A percentile compares a stretch with the other conserved stretches of the same genome.
phyloP scores from a whole-genome alignment of 83 land plant genomes.

The Diphasiastrum complanatum region DNA sequence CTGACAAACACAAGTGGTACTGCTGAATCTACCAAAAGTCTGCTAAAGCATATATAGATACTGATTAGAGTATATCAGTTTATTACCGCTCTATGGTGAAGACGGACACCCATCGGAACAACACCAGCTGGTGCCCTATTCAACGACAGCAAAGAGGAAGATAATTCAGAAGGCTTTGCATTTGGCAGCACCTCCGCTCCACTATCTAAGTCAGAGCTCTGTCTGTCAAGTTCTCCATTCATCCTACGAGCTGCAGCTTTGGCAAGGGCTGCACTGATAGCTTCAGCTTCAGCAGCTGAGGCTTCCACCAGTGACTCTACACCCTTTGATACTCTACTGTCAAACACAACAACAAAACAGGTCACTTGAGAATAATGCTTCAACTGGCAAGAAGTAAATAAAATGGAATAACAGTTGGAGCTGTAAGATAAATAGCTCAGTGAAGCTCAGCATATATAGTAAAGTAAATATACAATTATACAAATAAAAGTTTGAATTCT shows the following conservation, averaged over 20 bases:
- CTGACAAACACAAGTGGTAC: not conserved
- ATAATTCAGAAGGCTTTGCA: slow-evolving; percentile 22
- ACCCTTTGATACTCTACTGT: slow-evolving; percentile 26
- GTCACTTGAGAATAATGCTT: not conserved
- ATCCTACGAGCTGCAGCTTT: slow-evolving; percentile 31
- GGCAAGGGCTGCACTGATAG: slow-evolving; percentile 41
- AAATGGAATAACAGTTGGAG: not conserved
- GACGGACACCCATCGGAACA: slow-evolving; percentile 30
- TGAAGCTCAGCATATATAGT: not conserved
- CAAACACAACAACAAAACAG: not conserved
- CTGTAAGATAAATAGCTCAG: not conserved
- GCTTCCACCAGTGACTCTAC: slow-evolving; percentile 52
- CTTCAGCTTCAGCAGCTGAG: slow-evolving; percentile 53
- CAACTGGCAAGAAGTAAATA: not conserved
- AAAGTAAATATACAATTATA: not conserved
- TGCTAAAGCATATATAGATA: not conserved
- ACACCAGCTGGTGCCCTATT: slow-evolving; percentile 18
- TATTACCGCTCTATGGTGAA: slow-evolving; percentile 49
- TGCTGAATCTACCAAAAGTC: slow-evolving; percentile 2
- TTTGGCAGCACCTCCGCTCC: slow-evolving; percentile 29
- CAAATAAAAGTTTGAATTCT: too few species aligned
- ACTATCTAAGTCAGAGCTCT: slow-evolving; percentile 30
- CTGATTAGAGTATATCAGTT: not conserved
- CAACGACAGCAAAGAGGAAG: not conserved
- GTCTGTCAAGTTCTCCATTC: slow-evolving; percentile 20